phyloP scores from a whole-genome alignment of 306 rosid genomes.

The Rubus idaeus region DNA sequence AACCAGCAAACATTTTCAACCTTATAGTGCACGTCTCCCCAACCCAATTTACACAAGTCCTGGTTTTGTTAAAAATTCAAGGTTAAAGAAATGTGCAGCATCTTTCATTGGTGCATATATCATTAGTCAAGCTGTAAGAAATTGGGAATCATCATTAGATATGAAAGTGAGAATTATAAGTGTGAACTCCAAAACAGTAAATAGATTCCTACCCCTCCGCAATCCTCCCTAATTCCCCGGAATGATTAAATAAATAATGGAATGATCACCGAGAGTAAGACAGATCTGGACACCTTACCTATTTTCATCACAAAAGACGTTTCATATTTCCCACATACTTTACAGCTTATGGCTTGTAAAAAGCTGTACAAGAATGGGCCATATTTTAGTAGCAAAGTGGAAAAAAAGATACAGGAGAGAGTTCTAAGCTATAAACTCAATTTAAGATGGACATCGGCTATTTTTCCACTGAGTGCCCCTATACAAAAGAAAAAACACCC shows the following conservation, averaged over 20 bases:
- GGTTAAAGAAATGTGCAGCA: slow-evolving; percentile 5
- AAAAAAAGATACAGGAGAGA: slow-evolving; percentile 33
- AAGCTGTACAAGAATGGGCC: slow-evolving; percentile 65
- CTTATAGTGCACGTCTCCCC: background rate
- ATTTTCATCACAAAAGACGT: slow-evolving; percentile 36
- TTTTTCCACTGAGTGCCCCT: slow-evolving; percentile 44
- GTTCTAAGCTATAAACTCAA: slow-evolving; percentile 50
- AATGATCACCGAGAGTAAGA: background rate
- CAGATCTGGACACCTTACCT: slow-evolving; percentile 15
- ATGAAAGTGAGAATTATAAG: slow-evolving; percentile 3
- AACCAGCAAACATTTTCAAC: slow-evolving; percentile 2
- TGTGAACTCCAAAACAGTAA: slow-evolving; percentile 6
- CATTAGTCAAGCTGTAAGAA: slow-evolving; percentile 4
- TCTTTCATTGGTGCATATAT: background rate
- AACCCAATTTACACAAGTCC: background rate
- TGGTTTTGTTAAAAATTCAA: background rate
- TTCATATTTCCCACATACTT: slow-evolving; percentile 41
- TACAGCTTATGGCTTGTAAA: slow-evolving; percentile 39
- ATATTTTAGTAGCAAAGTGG: slow-evolving; percentile 39
- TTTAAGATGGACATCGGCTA: slow-evolving; percentile 45
- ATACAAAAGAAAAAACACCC: slow-evolving; percentile 36
- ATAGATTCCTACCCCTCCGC: background rate
- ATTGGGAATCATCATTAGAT: background rate
- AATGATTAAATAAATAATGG: background rate
- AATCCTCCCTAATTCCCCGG: background rate